Evolutionary conservation across 1,284 basidiomycete species (phyloP).

Genomic region (Ganoderma lucidum): DNA sequence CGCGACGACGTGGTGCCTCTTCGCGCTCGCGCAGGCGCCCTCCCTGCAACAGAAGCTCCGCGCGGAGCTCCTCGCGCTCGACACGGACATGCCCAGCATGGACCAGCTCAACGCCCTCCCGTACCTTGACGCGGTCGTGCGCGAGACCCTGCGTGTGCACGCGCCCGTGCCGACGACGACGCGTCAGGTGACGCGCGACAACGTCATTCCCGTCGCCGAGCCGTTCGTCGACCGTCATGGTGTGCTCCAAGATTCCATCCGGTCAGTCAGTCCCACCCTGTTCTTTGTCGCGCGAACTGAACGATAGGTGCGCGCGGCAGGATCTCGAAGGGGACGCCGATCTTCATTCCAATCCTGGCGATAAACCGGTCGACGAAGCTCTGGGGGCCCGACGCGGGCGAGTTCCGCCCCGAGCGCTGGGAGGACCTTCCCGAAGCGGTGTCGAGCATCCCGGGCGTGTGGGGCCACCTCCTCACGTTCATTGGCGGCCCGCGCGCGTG

Average conservation of each 20-base stretch:
- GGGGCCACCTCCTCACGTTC: slow-evolving; percentile 67
- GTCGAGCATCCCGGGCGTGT: slow-evolving; percentile 62
- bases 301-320: no score
- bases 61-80: slow-evolving; percentile 62
- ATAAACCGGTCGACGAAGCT: slow-evolving; percentile 55
- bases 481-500: slow-evolving; percentile 66
- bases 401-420: slow-evolving; percentile 73
- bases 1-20: slow-evolving; percentile 67
- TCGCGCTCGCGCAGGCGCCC: slow-evolving; percentile 62
- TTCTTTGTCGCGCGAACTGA: background rate
- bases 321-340: slow-evolving; percentile 50
- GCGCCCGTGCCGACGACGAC: slow-evolving; percentile 65
- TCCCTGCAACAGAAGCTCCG: slow-evolving; percentile 73
- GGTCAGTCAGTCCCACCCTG: slow-evolving; percentile 30
- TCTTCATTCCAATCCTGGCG: slow-evolving; percentile 57
- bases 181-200: slow-evolving; percentile 62
- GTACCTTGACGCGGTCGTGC: slow-evolving; percentile 72
- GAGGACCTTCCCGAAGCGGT: slow-evolving; percentile 53
- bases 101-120: slow-evolving; percentile 65
- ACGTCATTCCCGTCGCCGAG: slow-evolving; percentile 46
- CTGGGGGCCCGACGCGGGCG: slow-evolving; percentile 63
- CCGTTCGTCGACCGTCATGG: slow-evolving; percentile 45
- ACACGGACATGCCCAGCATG: slow-evolving; percentile 51
- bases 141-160: slow-evolving; percentile 75
- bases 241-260: slow-evolving; percentile 37